These are phyloP conservation scores for Malus sylvestris DNA, from an alignment of 306 rosid species.

Conservation along the genomic window DNA sequence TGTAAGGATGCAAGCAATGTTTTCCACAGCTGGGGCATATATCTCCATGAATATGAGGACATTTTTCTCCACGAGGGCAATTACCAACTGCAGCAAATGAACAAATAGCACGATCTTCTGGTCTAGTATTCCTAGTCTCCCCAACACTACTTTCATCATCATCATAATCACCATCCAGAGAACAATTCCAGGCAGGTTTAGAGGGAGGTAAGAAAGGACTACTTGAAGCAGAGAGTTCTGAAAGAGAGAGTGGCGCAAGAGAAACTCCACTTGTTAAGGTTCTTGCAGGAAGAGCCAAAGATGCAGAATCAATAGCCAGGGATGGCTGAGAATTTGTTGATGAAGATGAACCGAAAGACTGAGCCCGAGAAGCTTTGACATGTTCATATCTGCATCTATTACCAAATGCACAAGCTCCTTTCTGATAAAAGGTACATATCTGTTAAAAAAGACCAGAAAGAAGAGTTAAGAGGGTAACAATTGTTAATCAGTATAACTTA, in stretches of 20 bases:
- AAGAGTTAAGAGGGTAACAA: conserved; percentile 10
- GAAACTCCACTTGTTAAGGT: conserved; percentile 28
- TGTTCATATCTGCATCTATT: conserved; percentile 97
- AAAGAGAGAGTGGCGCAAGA: conserved; percentile 16
- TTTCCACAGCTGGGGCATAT: conserved; percentile 82
- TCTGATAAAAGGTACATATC: conserved; percentile 90
- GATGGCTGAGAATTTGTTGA: conserved; percentile 35
- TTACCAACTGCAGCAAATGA: conserved; percentile 94
- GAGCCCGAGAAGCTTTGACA: conserved; percentile 55
- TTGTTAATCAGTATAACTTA: not conserved
- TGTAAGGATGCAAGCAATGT: conserved; percentile 80
- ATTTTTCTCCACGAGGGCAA: conserved; percentile 82
- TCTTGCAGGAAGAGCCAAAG: conserved; percentile 24
- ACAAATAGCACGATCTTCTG: conserved; percentile 70
- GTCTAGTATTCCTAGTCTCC: conserved; percentile 35
- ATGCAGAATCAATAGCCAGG: conserved; percentile 33
- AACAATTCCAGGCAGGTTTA: conserved; percentile 42
- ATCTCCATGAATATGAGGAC: conserved; percentile 91
- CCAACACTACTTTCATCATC: conserved; percentile 26
- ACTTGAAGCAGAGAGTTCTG: conserved; percentile 41
- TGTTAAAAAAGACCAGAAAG: conserved; percentile 24
- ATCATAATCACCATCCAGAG: conserved; percentile 35
- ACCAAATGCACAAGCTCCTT: conserved; percentile 86
- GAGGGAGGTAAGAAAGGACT: conserved; percentile 35
- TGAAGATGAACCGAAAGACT: conserved; percentile 53